Evolutionary conservation across 192 early-diverging fungal species (phyloP).

Genomic region (Pilobolus umbonatus): DNA sequence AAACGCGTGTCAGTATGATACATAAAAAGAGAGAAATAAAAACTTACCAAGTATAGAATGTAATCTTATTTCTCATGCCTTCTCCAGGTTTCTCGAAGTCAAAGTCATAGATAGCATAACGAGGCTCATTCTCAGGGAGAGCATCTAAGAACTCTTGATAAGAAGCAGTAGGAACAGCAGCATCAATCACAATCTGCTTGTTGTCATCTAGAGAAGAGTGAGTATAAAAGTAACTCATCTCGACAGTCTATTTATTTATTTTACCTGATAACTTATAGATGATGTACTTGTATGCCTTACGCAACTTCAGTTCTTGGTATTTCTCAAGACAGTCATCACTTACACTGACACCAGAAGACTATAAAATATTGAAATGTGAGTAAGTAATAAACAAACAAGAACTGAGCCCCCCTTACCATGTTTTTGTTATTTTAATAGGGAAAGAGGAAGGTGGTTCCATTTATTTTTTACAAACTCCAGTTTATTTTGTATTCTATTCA

Average conservation of each 20-base stretch:
- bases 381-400: no score
- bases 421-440: slow-evolving; percentile 2
- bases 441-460: no score
- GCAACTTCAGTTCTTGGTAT: slow-evolving; percentile 72
- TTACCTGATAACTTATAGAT: slow-evolving; percentile 74
- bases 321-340: slow-evolving; percentile 52
- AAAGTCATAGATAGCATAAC: slow-evolving; percentile 90
- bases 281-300: slow-evolving; percentile 70
- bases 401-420: no score
- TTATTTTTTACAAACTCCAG: no score
- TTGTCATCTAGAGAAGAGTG: slow-evolving; percentile 34
- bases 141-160: slow-evolving; percentile 68
- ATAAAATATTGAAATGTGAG: background rate
- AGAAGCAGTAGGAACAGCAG: slow-evolving; percentile 33
- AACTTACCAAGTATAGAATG: slow-evolving; percentile 77
- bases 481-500: no score
- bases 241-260: background rate
- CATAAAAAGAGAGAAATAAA: background rate
- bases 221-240: background rate
- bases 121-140: slow-evolving; percentile 66
- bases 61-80: slow-evolving; percentile 77
- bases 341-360: slow-evolving; percentile 76
- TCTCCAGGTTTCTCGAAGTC: slow-evolving; percentile 59
- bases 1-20: background rate
- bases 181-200: slow-evolving; percentile 67